Evolutionary conservation across 495 filamentous ascomycete species (phyloP), one percentile per base, ranked within the genome.

Genomic region (Aspergillus egyptiacus): DNA sequence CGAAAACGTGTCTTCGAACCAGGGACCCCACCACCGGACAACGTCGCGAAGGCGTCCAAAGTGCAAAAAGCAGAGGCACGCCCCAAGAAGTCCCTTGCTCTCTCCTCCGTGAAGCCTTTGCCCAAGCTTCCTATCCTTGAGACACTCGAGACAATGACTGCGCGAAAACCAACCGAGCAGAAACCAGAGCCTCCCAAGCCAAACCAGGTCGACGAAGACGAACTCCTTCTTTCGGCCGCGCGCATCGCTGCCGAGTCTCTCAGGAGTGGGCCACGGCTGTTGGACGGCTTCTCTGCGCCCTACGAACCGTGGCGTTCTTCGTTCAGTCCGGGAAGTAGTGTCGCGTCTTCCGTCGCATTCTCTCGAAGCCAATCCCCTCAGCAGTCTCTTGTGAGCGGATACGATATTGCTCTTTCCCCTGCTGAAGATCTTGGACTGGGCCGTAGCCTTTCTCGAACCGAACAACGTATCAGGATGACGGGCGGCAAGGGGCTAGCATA

Each of bases 191-290:
- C 45, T 0, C 51, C 54, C 2, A 59, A 54, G 14, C 48, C 57
- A 14, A 63, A 54, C 28, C 61, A 67, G 46, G 52, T 74, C 32
- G 69, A 74, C 22, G 64, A 71, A 48, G 71, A 74, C 34, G 71
- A 74, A 44, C 50, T 74, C 6, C 58, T 71, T 9, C 56, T 74
- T 3, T 67, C 63, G 18, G 63, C 67, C 6, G 71, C 71, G 9
- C 69, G 71, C 3, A 74, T 74, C 14, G 63, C 65, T 19, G 69
- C 69, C 13, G 68, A 74, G 53, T 60, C 66, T 10, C 39, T 74
- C 6, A 55, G 65, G 24, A 67, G 51, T 13, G 71, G 71, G 2
- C 69, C 67, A 7, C 61, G 54, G 9, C 58, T 72, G 25, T 52
- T 65, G 6, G 66, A 69, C 23, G 47, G 34, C 6, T 58, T 31